These are phyloP conservation scores for Grosmannia huntii DNA, from an alignment of 2,329 filamentous ascomycete species.

Conservation along the genomic window DNA sequence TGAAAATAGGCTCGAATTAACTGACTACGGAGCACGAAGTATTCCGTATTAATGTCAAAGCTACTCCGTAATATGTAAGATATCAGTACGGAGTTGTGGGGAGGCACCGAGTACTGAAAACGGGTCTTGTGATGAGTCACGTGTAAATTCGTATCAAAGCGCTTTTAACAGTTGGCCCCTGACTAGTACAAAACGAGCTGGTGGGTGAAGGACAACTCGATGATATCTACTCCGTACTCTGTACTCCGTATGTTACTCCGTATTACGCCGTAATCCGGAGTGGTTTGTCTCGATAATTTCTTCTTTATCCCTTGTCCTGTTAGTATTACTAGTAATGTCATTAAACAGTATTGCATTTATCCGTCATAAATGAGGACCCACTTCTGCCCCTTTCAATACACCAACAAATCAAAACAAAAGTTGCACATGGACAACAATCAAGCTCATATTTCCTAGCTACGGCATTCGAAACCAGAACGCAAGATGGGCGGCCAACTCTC, in stretches of 20 bases:
- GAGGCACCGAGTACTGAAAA: too few species aligned
- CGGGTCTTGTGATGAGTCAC: neutral
- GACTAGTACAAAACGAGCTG: neutral
- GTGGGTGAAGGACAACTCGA: neutral
- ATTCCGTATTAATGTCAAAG: too few species aligned
- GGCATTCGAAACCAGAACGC: constrained; percentile 9
- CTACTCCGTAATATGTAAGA: neutral
- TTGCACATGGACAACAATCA: neutral
- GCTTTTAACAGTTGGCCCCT: neutral
- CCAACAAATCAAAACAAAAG: constrained; percentile 3
- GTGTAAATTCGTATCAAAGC: neutral
- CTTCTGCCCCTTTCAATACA: constrained; percentile 1
- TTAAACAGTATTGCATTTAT: neutral
- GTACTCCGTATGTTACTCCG: too few species aligned
- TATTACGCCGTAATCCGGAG: too few species aligned
- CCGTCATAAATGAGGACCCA: neutral
- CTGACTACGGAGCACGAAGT: too few species aligned
- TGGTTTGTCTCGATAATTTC: too few species aligned
- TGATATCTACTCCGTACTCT: too few species aligned
- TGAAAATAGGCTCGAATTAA: too few species aligned
- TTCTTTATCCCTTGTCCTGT: neutral
- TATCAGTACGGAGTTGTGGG: neutral
- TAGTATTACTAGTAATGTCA: neutral
- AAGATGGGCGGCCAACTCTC: constrained; percentile 84
- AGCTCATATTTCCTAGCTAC: neutral